Conservation (phyloP, 2,329 filamentous ascomycete species). For the Blumeria hordei region DNA sequence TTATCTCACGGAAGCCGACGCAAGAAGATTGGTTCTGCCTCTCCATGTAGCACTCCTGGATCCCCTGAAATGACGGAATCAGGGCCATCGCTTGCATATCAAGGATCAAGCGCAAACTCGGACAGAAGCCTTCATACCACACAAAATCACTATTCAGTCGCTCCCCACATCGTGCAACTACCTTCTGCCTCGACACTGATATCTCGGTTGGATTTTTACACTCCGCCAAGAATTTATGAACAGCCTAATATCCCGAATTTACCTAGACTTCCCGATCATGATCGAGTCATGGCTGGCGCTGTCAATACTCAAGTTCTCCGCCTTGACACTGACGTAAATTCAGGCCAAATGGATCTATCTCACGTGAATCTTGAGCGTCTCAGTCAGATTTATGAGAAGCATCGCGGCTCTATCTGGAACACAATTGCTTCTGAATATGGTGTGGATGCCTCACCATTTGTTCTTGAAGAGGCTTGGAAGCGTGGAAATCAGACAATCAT, state of each 20-base stretch:
- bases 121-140: background rate
- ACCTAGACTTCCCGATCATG: conserved; percentile 33
- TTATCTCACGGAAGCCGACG: conserved; percentile 62
- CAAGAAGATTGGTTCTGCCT: conserved; percentile 49
- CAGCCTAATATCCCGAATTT: conserved; percentile 33
- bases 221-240: conserved; percentile 19
- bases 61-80: conserved; percentile 25
- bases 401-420: conserved; percentile 50
- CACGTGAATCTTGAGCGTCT: conserved; percentile 36
- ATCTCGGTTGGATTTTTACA: conserved; percentile 27
- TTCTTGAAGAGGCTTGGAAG: conserved; percentile 46
- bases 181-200: conserved; percentile 23
- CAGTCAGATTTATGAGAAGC: conserved; percentile 42
- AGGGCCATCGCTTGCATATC: conserved; percentile 25
- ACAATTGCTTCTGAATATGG: conserved; percentile 51
- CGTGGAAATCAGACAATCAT: conserved; percentile 15
- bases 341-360: conserved; percentile 17
- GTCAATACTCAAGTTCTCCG: conserved; percentile 20
- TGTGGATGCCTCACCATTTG: conserved; percentile 30
- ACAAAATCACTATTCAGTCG: conserved; percentile 18
- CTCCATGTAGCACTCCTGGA: conserved; percentile 27
- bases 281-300: conserved; percentile 21
- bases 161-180: conserved; percentile 15
- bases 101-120: conserved; percentile 7
- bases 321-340: conserved; percentile 30